phyloP scores from a whole-genome alignment of 768 basidiomycete genomes.

The Trametes punicea region DNA sequence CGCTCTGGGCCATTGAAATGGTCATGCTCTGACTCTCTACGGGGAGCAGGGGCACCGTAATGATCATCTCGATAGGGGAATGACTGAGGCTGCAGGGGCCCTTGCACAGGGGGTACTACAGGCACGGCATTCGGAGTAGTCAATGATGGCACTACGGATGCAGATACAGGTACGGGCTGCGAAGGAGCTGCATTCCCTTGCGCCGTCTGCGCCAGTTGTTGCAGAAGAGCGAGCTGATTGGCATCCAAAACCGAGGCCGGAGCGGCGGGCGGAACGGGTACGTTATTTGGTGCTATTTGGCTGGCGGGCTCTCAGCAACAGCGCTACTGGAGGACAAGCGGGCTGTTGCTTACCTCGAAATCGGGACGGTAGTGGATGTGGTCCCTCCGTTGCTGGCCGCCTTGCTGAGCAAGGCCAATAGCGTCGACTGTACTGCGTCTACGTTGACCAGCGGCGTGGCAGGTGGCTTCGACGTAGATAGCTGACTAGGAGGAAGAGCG shows the following conservation, averaged over 20 bases:
- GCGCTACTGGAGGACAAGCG: background rate
- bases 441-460: conserved; percentile 28
- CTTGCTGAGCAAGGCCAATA: conserved; percentile 68
- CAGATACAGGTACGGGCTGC: conserved; percentile 28
- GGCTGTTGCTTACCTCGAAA: conserved; percentile 35
- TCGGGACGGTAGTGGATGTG: conserved; percentile 23
- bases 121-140: conserved; percentile 28
- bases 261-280: conserved; percentile 29
- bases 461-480: conserved; percentile 25
- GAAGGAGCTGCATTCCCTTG: conserved; percentile 27
- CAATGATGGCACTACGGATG: conserved; percentile 30
- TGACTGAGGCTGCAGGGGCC: conserved; percentile 27
- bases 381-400: conserved; percentile 46
- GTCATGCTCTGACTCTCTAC: conserved; percentile 40
- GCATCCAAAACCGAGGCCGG: conserved; percentile 41
- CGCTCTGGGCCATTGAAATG: conserved; percentile 43
- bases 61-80: conserved; percentile 45
- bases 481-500: conserved; percentile 18
- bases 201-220: conserved; percentile 70
- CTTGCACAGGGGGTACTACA: conserved; percentile 29
- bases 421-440: conserved; percentile 54
- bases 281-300: conserved; percentile 61
- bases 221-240: conserved; percentile 66
- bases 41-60: conserved; percentile 24
- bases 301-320: conserved; percentile 32